Conservation (phyloP, 2,329 filamentous ascomycete species). For the Neofusicoccum umdonicola region DNA sequence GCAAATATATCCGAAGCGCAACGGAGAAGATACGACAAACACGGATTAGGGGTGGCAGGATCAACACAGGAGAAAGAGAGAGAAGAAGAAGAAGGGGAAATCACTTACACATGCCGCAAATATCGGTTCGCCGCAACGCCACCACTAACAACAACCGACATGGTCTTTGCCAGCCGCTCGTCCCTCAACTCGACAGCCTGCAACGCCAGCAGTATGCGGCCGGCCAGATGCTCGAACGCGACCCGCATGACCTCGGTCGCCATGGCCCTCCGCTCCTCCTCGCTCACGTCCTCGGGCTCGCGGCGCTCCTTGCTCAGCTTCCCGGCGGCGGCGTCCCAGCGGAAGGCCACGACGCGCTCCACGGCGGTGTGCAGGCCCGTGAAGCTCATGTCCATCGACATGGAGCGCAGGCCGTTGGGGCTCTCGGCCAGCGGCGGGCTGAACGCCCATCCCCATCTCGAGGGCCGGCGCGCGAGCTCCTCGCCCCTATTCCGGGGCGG, state of each 20-base stretch:
- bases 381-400: conserved; percentile 52
- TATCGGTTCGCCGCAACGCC: conserved; percentile 87
- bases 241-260: conserved; percentile 74
- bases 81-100: background rate
- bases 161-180: conserved; percentile 39
- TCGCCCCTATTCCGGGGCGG: conserved; percentile 62
- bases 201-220: conserved; percentile 71
- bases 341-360: conserved; percentile 53
- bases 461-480: conserved; percentile 47
- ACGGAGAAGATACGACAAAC: background rate
- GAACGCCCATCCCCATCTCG: conserved; percentile 65
- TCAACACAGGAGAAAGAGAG: background rate
- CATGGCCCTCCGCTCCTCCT: conserved; percentile 64
- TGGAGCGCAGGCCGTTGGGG: conserved; percentile 31
- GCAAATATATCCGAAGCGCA: background rate
- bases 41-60: background rate
- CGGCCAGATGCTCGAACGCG: conserved; percentile 83
- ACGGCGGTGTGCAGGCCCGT: conserved; percentile 67
- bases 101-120: conserved; percentile 61
- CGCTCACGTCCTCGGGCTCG: conserved; percentile 42
- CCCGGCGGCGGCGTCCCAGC: conserved; percentile 29
- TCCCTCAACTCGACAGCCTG: conserved; percentile 28
- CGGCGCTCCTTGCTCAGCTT: conserved; percentile 32
- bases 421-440: conserved; percentile 63
- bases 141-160: conserved; percentile 74